Percentiles rank a stretch among this genome's conserved stretches.
Conservation (phyloP, 768 basidiomycete genomes). For the Phylloporus sp. region DNA sequence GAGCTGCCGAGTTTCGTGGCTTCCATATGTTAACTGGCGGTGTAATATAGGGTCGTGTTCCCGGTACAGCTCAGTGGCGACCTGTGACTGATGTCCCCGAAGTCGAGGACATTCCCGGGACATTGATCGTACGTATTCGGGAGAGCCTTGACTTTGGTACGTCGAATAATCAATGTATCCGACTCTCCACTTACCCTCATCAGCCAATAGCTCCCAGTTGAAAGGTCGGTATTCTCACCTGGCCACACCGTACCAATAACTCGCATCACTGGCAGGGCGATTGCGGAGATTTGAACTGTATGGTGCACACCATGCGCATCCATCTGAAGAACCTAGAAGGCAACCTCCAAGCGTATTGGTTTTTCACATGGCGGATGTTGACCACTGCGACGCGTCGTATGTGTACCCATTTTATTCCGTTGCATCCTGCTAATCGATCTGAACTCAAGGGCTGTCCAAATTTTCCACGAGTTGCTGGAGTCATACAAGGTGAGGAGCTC, state of each 20-base stretch:
- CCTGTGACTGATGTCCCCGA: conserved; percentile 86
- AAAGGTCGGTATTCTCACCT: conserved; percentile 49
- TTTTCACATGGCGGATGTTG: conserved; percentile 93
- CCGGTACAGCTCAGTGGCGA: conserved; percentile 86
- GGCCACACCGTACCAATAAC: background rate
- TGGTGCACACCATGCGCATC: conserved; percentile 75
- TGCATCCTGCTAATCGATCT: conserved; percentile 2
- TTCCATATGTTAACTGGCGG: background rate
- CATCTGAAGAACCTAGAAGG: conserved; percentile 80
- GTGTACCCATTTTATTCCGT: conserved; percentile 25
- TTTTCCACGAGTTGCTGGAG: conserved; percentile 73
- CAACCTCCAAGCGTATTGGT: conserved; percentile 74
- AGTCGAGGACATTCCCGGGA: conserved; percentile 76
- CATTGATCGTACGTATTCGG: conserved; percentile 82
- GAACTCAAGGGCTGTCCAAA: conserved; percentile 66
- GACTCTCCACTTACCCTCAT: conserved; percentile 1
- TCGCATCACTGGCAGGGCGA: conserved; percentile 48
- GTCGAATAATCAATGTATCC: conserved; percentile 16
- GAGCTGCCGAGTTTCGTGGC: background rate
- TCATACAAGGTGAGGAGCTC: conserved; percentile 61
- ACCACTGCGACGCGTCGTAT: conserved; percentile 87
- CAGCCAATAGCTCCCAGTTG: conserved; percentile 92
- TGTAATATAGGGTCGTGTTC: conserved; percentile 69
- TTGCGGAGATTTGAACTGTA: conserved; percentile 85
- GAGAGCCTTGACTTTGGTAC: conserved; percentile 90